phyloP scores from a whole-genome alignment of 192 early-diverging fungal genomes.

The Coemansia sp. region DNA sequence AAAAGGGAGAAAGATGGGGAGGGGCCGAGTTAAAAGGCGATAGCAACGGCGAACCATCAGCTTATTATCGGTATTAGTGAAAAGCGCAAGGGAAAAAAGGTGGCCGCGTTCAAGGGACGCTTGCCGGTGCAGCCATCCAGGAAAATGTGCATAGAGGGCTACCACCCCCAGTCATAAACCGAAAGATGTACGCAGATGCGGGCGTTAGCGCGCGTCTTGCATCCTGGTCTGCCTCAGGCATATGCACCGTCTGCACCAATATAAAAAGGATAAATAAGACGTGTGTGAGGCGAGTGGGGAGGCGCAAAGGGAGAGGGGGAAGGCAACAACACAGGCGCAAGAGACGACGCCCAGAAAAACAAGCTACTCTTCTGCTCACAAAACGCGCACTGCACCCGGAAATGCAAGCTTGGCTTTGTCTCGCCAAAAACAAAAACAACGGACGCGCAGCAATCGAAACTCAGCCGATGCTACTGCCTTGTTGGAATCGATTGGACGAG shows the following conservation, averaged over 20 bases:
- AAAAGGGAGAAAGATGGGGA: constrained; percentile 17
- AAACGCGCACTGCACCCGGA: background rate
- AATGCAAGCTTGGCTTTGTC: background rate
- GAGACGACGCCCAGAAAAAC: background rate
- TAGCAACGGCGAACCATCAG: constrained; percentile 26
- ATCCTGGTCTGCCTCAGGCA: background rate
- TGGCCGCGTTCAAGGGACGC: constrained; percentile 9
- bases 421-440: background rate
- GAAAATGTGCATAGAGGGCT: constrained; percentile 8
- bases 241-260: too few species aligned
- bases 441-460: background rate
- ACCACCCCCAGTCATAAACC: background rate
- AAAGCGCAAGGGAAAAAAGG: constrained; percentile 13
- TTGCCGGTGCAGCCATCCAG: constrained; percentile 12
- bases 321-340: background rate
- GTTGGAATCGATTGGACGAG: background rate
- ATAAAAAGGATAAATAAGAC: background rate
- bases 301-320: background rate
- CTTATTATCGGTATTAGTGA: constrained; percentile 21
- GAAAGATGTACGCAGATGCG: background rate
- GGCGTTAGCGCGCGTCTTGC: constrained; percentile 5
- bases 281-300: background rate
- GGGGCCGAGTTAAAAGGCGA: constrained; percentile 20
- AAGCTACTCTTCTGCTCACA: background rate
- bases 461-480: constrained; percentile 1